Conservation (phyloP, 768 basidiomycete species). For the Mycena chlorophos region DNA sequence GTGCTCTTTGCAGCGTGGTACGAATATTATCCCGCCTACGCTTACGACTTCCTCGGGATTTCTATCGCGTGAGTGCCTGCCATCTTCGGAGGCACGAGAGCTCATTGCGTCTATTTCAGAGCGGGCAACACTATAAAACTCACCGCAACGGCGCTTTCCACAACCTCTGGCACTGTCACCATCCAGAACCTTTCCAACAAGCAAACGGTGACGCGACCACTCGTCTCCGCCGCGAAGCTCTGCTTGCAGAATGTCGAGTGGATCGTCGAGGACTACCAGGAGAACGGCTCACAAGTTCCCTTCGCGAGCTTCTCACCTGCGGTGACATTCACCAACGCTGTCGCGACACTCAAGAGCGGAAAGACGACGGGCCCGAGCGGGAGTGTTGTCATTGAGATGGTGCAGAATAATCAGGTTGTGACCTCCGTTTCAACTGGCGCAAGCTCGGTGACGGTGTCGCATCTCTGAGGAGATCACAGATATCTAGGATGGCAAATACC, state of each 20-base stretch:
- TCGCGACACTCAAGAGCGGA: slow-evolving; percentile 30
- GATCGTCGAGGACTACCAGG: slow-evolving; percentile 40
- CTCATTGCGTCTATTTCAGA: neutral
- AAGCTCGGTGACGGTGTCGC: slow-evolving; percentile 27
- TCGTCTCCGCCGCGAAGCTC: slow-evolving; percentile 25
- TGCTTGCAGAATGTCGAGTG: slow-evolving; percentile 34
- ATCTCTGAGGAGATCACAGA: too few species aligned
- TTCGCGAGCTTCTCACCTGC: slow-evolving; percentile 41
- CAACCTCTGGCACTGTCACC: slow-evolving; percentile 7
- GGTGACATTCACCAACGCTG: slow-evolving; percentile 36
- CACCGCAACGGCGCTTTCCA: slow-evolving; percentile 7
- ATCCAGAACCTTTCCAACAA: slow-evolving; percentile 14
- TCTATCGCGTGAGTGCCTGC: too few species aligned
- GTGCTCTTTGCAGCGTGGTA: neutral
- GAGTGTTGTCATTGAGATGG: slow-evolving; percentile 37
- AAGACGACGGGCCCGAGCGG: slow-evolving; percentile 26
- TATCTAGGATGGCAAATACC: too few species aligned
- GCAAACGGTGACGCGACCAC: slow-evolving; percentile 27
- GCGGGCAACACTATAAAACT: slow-evolving; percentile 14
- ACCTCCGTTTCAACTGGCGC: slow-evolving; percentile 29
- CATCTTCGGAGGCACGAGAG: too few species aligned
- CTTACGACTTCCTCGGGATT: neutral
- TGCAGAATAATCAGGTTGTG: slow-evolving; percentile 32
- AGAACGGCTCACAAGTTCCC: slow-evolving; percentile 30
- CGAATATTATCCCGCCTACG: neutral